Evolutionary conservation across 768 basidiomycete species (phyloP).

Genomic region (Nidularia pulvinata): DNA sequence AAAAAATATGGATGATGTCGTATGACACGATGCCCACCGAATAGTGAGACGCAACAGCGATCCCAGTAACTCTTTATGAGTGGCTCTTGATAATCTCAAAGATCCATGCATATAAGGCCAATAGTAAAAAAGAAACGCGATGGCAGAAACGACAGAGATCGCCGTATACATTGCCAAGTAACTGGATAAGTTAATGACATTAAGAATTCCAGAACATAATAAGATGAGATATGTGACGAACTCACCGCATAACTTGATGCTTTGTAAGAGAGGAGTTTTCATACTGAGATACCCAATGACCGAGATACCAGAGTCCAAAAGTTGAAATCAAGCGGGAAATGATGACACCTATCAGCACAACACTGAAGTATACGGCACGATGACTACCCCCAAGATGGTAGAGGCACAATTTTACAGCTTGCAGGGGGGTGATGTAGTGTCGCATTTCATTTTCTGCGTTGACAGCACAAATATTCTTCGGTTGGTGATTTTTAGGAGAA

Average conservation of each 20-base stretch:
- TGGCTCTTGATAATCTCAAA: slow-evolving; percentile 49
- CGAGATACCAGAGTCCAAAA: slow-evolving; percentile 35
- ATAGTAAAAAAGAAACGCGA: slow-evolving; percentile 27
- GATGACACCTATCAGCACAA: slow-evolving; percentile 16
- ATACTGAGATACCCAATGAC: slow-evolving; percentile 47
- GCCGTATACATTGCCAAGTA: slow-evolving; percentile 33
- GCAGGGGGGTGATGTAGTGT: slow-evolving; percentile 53
- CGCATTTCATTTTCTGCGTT: slow-evolving; percentile 59
- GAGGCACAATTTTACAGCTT: slow-evolving; percentile 35
- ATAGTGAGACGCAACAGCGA: slow-evolving; percentile 61
- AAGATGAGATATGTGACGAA: slow-evolving; percentile 5
- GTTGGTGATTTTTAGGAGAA: slow-evolving; percentile 18
- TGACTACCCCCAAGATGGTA: slow-evolving; percentile 27
- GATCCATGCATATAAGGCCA: slow-evolving; percentile 44
- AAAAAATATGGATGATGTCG: not conserved
- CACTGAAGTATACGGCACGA: slow-evolving; percentile 23
- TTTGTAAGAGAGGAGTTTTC: slow-evolving; percentile 26
- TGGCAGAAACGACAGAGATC: slow-evolving; percentile 6
- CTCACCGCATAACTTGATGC: slow-evolving; percentile 31
- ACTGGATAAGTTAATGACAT: slow-evolving; percentile 20
- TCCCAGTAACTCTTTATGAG: slow-evolving; percentile 51
- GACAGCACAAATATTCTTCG: slow-evolving; percentile 45
- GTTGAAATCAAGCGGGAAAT: slow-evolving; percentile 15
- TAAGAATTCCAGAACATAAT: not conserved
- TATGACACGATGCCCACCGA: slow-evolving; percentile 30